Percentiles rank a stretch among this genome's conserved stretches.
phyloP scores from a whole-genome alignment of 2,329 filamentous ascomycete species.

The Zymoseptoria crescenta region DNA sequence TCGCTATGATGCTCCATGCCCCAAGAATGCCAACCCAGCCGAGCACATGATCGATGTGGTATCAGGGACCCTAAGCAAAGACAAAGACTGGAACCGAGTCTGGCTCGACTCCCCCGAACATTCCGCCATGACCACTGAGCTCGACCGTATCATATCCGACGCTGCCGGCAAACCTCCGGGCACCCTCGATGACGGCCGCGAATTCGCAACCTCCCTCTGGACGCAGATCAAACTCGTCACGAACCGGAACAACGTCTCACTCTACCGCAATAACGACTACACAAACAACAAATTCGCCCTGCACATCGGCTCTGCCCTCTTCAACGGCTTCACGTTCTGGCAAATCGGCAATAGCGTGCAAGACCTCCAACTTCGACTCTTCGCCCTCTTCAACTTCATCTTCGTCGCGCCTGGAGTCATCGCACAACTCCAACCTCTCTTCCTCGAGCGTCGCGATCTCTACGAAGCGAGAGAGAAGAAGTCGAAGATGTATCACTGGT shows the following conservation, averaged over 20 bases:
- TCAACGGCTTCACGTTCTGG: slow-evolving; percentile 45
- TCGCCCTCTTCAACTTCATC: slow-evolving; percentile 29
- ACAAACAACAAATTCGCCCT: slow-evolving; percentile 55
- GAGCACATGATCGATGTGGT: slow-evolving; percentile 44
- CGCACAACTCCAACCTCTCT: slow-evolving; percentile 51
- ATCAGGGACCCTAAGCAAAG: slow-evolving; percentile 35
- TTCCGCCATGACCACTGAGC: slow-evolving; percentile 31
- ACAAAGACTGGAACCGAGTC: slow-evolving; percentile 35
- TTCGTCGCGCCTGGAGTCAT: slow-evolving; percentile 38
- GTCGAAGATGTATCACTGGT: slow-evolving; percentile 66
- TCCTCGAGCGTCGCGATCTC: slow-evolving; percentile 49
- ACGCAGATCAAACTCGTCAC: slow-evolving; percentile 36
- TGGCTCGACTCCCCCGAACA: slow-evolving; percentile 36
- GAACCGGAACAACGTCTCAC: slow-evolving; percentile 45
- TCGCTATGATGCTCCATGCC: slow-evolving; percentile 45
- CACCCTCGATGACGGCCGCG: slow-evolving; percentile 32
- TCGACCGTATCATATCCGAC: slow-evolving; percentile 32
- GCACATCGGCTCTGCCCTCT: slow-evolving; percentile 44
- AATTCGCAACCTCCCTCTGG: slow-evolving; percentile 37
- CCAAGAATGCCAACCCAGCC: slow-evolving; percentile 45
- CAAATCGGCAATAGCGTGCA: slow-evolving; percentile 27
- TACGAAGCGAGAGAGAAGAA: slow-evolving; percentile 54
- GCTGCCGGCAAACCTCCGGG: slow-evolving; percentile 29
- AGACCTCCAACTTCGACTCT: slow-evolving; percentile 33
- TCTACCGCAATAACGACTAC: slow-evolving; percentile 60